A percentile compares a stretch with the other conserved stretches of the same genome.
phyloP scores from a whole-genome alignment of 2,329 filamentous ascomycete genomes.

The Chrysoporthe deuterocubensis region DNA sequence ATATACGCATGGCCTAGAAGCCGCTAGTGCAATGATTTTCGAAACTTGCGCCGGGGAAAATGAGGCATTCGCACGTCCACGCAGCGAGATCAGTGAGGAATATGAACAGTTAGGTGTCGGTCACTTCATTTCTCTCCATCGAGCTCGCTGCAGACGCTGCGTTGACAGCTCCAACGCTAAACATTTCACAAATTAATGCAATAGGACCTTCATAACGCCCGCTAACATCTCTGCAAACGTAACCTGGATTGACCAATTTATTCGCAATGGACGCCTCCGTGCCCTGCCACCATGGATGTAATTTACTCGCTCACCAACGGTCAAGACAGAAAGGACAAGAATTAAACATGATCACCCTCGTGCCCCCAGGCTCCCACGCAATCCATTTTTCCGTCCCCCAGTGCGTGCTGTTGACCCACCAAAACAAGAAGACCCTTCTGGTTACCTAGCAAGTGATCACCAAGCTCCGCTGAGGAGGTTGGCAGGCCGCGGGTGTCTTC shows the following conservation, averaged over 20 bases:
- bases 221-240: not conserved
- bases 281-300: slow-evolving; percentile 12
- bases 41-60: not conserved
- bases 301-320: slow-evolving; percentile 21
- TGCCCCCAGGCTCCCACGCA: slow-evolving; percentile 22
- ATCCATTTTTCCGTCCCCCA: slow-evolving; percentile 12
- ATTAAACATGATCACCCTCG: slow-evolving; percentile 17
- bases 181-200: not conserved
- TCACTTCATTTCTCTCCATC: not conserved
- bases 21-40: too few species aligned
- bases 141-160: not conserved
- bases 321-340: slow-evolving; percentile 17
- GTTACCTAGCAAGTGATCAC: slow-evolving; percentile 20
- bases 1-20: not conserved
- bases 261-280: slow-evolving; percentile 25
- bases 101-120: not conserved
- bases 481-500: slow-evolving; percentile 2
- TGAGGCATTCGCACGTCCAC: not conserved
- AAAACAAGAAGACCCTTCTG: slow-evolving; percentile 11
- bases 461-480: slow-evolving; percentile 14
- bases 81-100: not conserved
- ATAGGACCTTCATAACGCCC: not conserved
- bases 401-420: slow-evolving; percentile 23
- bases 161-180: not conserved
- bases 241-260: slow-evolving; percentile 28